phyloP scores from a whole-genome alignment of 139 green algal genomes.

The Chlorella sorokiniana region DNA sequence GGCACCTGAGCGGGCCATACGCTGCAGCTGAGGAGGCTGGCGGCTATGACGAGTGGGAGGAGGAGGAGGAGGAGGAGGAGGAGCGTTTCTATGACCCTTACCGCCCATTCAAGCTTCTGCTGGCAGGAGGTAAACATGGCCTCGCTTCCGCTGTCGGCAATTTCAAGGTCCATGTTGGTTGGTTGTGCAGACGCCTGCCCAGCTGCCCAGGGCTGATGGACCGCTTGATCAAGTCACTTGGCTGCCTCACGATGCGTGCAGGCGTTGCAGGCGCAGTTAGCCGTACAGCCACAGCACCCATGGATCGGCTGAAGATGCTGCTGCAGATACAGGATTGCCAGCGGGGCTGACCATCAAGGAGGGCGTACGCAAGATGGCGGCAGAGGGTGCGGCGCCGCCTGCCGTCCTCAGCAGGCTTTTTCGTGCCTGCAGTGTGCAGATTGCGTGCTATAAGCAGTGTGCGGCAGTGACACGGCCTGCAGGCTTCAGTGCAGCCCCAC shows the following conservation, averaged over 20 bases:
- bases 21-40: background rate
- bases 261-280: conserved; percentile 87
- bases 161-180: too few species aligned
- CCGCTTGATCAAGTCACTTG: background rate
- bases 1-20: background rate
- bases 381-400: conserved; percentile 66
- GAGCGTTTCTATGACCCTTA: conserved; percentile 41
- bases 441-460: background rate
- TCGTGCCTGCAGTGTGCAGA: background rate
- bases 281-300: conserved; percentile 85
- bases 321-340: conserved; percentile 78
- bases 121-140: conserved; percentile 48
- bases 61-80: conserved; percentile 39
- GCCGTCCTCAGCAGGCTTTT: too few species aligned
- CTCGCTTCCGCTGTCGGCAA: background rate
- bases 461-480: too few species aligned
- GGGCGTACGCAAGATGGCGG: conserved; percentile 70
- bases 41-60: background rate
- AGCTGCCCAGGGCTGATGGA: background rate
- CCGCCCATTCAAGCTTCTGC: conserved; percentile 53
- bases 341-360: conserved; percentile 65
- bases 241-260: conserved; percentile 23
- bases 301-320: conserved; percentile 95
- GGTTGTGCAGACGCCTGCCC: too few species aligned
- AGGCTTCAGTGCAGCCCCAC: too few species aligned